Base-by-base conservation (phyloP, 139 green algal species). In the Picochlorum costavermella region DNA sequence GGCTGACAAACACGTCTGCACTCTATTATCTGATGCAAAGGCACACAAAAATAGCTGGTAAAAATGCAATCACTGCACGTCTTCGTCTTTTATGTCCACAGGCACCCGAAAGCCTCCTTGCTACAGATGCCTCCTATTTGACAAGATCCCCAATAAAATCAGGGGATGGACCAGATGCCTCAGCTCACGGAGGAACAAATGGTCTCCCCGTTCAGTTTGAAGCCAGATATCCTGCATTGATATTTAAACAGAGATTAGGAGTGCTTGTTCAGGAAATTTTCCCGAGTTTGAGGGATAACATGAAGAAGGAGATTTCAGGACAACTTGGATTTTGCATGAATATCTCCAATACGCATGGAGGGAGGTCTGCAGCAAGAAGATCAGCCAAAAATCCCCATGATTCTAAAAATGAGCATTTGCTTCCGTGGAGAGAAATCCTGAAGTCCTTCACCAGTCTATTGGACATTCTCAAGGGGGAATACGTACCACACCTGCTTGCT, bases 181-280 rank as follows among this genome's bases (percentile, higher is more conserved):
- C 81, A 69, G 91, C 95, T 63, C 88, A 95, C 63, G 85, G 84
- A 11, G 89, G 89, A 33, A 81, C 74, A 33, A 83, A 80, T 26
- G 88, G 89, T 71, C 68, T 73, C 69, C 81, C 86, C 67, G 51
- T 71, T 14, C 78, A 86, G 71, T 89, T 98, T 50, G 92, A 98
- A 75, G 92, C 93, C 70, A 98, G 98, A 81, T 98, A 97, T 83
- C 92, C 94, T 1, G 92, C 94, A 5, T 84, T 98, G 76, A 80
- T 98, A 59, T 99, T 99, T 83, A 98, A 97, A 87, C 92, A 98
- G 87, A 92, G 98, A 86, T 86, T 98, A 59, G 89, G 95, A 61
- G 91, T 89, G 6, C 95, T 96, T 74, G 88, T 98, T 68, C 89
- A 98, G 74, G 95, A 95, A 74, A 95, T 97, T 69, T 99, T 96